These are phyloP conservation scores for Nicotiana sylvestris DNA, from an alignment of 257 asterid genomes.

Conservation along the genomic window DNA sequence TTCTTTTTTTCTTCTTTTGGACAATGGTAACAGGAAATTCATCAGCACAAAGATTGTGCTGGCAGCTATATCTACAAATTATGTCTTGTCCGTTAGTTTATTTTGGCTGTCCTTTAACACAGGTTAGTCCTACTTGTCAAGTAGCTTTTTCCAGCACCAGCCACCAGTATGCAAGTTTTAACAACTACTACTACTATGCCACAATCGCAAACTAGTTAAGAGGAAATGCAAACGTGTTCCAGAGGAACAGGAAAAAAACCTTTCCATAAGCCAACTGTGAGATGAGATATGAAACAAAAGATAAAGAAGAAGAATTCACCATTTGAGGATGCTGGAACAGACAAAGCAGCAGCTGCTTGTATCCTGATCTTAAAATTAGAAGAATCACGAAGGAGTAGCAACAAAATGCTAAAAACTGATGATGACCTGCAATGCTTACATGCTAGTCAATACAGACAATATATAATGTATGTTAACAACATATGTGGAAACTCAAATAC, in stretches of 20 bases:
- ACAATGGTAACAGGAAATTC: too few species aligned
- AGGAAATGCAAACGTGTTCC: background rate
- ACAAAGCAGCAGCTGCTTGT: slow-evolving; percentile 98
- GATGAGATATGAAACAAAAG: background rate
- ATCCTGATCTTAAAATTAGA: slow-evolving; percentile 90
- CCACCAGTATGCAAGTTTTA: background rate
- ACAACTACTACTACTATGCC: background rate
- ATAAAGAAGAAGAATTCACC: slow-evolving; percentile 38
- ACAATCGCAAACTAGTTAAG: background rate
- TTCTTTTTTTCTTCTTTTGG: too few species aligned
- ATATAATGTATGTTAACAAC: background rate
- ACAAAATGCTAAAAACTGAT: slow-evolving; percentile 78
- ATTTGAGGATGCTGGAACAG: slow-evolving; percentile 74
- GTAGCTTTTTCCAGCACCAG: background rate
- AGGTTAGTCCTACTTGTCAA: background rate
- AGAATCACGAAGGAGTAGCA: slow-evolving; percentile 85
- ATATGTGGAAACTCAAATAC: background rate
- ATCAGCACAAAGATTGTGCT: too few species aligned
- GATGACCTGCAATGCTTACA: slow-evolving; percentile 62
- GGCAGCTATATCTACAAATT: too few species aligned
- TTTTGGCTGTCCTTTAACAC: background rate
- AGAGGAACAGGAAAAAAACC: background rate
- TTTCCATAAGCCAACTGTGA: background rate
- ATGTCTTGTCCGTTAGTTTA: background rate
- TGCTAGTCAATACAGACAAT: background rate